A percentile compares a stretch with the other conserved stretches of the same genome.
Evolutionary conservation across 805 yeast genomes (phyloP).

Genomic region (Starmera quercuum): DNA sequence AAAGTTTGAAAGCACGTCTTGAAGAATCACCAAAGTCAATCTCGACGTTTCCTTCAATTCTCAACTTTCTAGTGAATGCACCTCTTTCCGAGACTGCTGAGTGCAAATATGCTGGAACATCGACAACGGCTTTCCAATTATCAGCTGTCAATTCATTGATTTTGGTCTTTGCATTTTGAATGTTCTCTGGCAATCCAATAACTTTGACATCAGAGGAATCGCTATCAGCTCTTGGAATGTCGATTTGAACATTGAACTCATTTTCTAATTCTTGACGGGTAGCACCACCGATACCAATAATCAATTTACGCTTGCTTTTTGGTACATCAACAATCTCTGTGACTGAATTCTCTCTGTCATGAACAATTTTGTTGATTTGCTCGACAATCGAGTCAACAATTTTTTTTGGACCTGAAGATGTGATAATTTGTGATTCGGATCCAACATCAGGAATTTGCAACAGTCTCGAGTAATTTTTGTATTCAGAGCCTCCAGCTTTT

Average conservation of each 20-base stretch:
- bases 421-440: constrained; percentile 48
- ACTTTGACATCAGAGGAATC: constrained; percentile 45
- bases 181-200: constrained; percentile 58
- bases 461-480: constrained; percentile 41
- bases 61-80: constrained; percentile 46
- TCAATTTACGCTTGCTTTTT: constrained; percentile 61
- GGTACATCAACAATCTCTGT: constrained; percentile 51
- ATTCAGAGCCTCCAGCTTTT: constrained; percentile 69
- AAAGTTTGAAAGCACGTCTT: constrained; percentile 42
- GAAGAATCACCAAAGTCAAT: constrained; percentile 49
- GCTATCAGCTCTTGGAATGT: constrained; percentile 55
- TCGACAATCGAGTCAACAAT: constrained; percentile 63
- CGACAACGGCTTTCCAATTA: constrained; percentile 41
- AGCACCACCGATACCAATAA: constrained; percentile 79
- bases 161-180: constrained; percentile 56
- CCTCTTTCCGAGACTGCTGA: constrained; percentile 63
- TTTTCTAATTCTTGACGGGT: constrained; percentile 65
- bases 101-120: constrained; percentile 51
- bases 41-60: constrained; percentile 44
- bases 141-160: constrained; percentile 56
- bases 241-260: constrained; percentile 55
- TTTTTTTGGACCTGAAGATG: constrained; percentile 65
- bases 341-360: constrained; percentile 52
- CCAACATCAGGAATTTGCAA: constrained; percentile 65
- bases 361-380: constrained; percentile 55